Conservation (phyloP, 2,329 filamentous ascomycete species). For the Triangularia verruculosa region DNA sequence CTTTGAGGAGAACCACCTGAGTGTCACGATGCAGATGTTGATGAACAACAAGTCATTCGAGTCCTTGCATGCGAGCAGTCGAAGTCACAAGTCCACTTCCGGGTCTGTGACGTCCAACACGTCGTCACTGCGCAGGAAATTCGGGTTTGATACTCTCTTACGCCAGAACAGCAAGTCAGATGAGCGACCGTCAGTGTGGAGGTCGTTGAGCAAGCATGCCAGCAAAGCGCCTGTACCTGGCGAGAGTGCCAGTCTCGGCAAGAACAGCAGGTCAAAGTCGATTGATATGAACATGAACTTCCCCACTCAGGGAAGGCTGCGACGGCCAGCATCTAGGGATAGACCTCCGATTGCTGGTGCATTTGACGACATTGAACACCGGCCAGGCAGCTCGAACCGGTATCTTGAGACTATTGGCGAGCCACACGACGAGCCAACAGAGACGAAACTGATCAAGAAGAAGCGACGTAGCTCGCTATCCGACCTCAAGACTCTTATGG, state of each 20-base stretch:
- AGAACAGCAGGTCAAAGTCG: conserved; percentile 68
- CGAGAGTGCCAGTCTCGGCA: conserved; percentile 64
- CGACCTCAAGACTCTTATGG: conserved; percentile 68
- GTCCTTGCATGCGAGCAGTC: conserved; percentile 57
- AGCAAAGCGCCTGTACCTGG: conserved; percentile 57
- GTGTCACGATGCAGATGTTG: conserved; percentile 38
- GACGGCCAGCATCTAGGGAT: conserved; percentile 56
- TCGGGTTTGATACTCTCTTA: conserved; percentile 73
- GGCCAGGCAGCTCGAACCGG: conserved; percentile 57
- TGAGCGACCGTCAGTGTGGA: conserved; percentile 76
- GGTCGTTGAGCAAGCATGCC: conserved; percentile 81
- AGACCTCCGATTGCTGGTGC: conserved; percentile 59
- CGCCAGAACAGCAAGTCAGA: conserved; percentile 75
- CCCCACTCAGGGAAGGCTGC: conserved; percentile 46
- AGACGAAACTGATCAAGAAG: conserved; percentile 54
- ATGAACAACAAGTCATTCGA: conserved; percentile 45
- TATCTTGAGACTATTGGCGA: conserved; percentile 58
- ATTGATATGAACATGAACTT: conserved; percentile 62
- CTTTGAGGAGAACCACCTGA: conserved; percentile 62
- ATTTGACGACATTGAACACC: conserved; percentile 53
- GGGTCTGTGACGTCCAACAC: conserved; percentile 82
- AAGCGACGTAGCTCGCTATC: conserved; percentile 91
- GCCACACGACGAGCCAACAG: conserved; percentile 45
- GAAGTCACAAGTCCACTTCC: conserved; percentile 59
- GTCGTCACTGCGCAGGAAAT: conserved; percentile 79